Evolutionary conservation across 192 early-diverging fungal genomes (phyloP), one percentile per base, ranked within the genome.

Genomic region (Umbelopsis sp.): DNA sequence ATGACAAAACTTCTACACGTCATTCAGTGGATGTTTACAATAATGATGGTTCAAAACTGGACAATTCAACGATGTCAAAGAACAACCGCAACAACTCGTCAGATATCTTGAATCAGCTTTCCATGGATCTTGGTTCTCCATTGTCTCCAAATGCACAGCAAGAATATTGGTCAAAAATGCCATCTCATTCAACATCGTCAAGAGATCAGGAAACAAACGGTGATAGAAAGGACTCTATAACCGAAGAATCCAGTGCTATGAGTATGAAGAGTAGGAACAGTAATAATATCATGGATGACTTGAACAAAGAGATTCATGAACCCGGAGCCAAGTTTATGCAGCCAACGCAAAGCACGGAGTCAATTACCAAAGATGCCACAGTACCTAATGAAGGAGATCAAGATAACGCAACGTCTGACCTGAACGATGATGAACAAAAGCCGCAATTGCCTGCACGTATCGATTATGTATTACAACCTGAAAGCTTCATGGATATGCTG

Each of bases 401-500:
- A 64, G 22, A 15, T 8, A 35, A 73, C n/a, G 15, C 46, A 12
- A 67, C 64, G 15, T 21, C 18, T 11, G 30, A 67, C 37, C 25
- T 25, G 20, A 23, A 61, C 37, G 6, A 65, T 4, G 46, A 45
- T 35, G 46, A 70, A 47, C 50, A 51, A 67, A 52, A 68, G 3
- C 58, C 46, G 18, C 27, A 67, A 12, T 64, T 79, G 20, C 74
- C 78, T 20, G 67, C 67, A 10, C 70, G 84, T 16, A 81, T 84
- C 4, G 84, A 86, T 49, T 73, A 80, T 74, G 81, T 82, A 49
- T 68, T 86, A 18, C 84, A 86, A 23, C 74, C 74, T n/a, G 84
- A 86, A 53, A 74, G 80, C 25, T 73, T 82, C 13, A 81, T 83
- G 52, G 81, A 81, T 41, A 83, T 84, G 73, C 82, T 84, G 37